phyloP scores from a whole-genome alignment of 345 rosid genomes.

The Bruguiera parviflora region DNA sequence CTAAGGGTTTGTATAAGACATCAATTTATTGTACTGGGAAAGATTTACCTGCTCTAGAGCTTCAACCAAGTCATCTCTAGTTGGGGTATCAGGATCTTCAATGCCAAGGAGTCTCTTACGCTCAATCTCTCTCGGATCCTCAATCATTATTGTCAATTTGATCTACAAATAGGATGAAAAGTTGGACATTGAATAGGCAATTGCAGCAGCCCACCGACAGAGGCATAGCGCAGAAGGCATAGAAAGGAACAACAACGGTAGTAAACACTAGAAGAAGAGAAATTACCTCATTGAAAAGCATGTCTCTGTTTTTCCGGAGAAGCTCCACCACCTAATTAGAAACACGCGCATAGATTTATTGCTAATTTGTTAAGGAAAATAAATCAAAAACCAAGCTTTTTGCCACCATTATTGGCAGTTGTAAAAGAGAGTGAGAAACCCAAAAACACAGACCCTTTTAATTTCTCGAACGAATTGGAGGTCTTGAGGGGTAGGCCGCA shows the following conservation, averaged over 20 bases:
- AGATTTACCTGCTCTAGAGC: slow-evolving; percentile 61
- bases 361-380: too few species aligned
- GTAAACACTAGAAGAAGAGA: background rate
- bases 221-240: background rate
- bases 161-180: slow-evolving; percentile 42
- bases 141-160: slow-evolving; percentile 75
- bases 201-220: background rate
- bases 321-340: slow-evolving; percentile 63
- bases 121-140: slow-evolving; percentile 90
- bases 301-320: slow-evolving; percentile 80
- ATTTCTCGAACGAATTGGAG: slow-evolving; percentile 37
- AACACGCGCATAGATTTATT: background rate
- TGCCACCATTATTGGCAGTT: background rate
- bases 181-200: background rate
- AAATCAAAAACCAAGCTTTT: background rate
- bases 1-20: background rate
- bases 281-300: slow-evolving; percentile 77
- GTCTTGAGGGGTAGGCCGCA: slow-evolving; percentile 37
- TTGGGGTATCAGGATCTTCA: slow-evolving; percentile 68
- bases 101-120: slow-evolving; percentile 82
- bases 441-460: slow-evolving; percentile 32
- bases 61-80: slow-evolving; percentile 80
- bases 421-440: background rate
- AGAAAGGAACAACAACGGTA: background rate
- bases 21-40: background rate